Conservation (phyloP, 495 filamentous ascomycete species). For the Polyplosphaeria fusca region DNA sequence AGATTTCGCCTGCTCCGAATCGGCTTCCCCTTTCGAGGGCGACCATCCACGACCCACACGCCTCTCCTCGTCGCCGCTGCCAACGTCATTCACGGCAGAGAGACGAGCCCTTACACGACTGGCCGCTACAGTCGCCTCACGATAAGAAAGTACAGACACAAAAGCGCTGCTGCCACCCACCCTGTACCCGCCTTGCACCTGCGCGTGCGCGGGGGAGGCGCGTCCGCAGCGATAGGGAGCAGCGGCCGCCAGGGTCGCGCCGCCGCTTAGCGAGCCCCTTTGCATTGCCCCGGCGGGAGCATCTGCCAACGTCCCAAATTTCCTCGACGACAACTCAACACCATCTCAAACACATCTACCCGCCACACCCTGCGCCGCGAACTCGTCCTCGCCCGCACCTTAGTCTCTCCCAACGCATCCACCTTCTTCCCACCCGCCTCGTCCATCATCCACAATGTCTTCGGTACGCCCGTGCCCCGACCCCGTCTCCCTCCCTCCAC, state of each 20-base stretch:
- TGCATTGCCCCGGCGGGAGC: constrained; percentile 31
- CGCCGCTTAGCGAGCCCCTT: constrained; percentile 34
- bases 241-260: constrained; percentile 9
- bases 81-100: too few relatives aligned
- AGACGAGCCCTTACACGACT: too few relatives aligned
- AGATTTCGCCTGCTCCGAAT: constrained; percentile 6
- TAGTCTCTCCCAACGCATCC: constrained; percentile 11
- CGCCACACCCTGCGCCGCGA: not conserved
- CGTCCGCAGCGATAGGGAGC: constrained; percentile 8
- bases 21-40: not conserved
- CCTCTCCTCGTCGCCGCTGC: too few relatives aligned
- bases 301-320: constrained; percentile 34
- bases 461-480: constrained; percentile 23
- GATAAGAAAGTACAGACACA: too few relatives aligned
- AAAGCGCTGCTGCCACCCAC: too few relatives aligned
- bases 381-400: not conserved
- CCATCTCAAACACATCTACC: constrained; percentile 27
- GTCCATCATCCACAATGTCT: constrained; percentile 20
- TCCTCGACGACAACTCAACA: constrained; percentile 31
- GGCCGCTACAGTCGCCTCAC: too few relatives aligned
- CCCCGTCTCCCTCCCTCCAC: constrained; percentile 16
- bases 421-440: constrained; percentile 9
- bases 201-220: not conserved
- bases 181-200: too few relatives aligned
- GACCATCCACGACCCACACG: too few relatives aligned